These are phyloP conservation scores for Aspergillus transmontanensis DNA, from an alignment of 2,329 filamentous ascomycete genomes.

Conservation along the genomic window DNA sequence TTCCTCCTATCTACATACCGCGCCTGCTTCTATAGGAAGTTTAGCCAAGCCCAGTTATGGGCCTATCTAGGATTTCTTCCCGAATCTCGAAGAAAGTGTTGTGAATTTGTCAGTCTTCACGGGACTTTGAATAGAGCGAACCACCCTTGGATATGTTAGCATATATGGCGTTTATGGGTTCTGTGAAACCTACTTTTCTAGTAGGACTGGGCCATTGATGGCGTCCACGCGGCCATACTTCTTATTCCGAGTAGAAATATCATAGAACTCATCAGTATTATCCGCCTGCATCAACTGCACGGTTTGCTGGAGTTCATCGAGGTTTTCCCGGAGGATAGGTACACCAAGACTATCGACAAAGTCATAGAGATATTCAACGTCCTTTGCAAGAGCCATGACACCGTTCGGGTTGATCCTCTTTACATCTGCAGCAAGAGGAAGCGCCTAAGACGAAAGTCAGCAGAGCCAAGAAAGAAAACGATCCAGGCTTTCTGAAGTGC, in stretches of 20 bases:
- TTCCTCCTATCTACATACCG: background rate
- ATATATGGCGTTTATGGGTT: background rate
- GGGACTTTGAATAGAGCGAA: constrained; percentile 62
- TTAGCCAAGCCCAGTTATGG: background rate
- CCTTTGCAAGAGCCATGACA: constrained; percentile 75
- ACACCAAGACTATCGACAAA: constrained; percentile 89
- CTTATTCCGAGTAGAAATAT: constrained; percentile 83
- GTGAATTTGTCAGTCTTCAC: constrained; percentile 65
- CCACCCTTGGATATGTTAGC: constrained; percentile 56
- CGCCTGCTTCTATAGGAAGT: constrained; percentile 1
- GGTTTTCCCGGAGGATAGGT: constrained; percentile 81
- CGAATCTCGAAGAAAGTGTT: constrained; percentile 75
- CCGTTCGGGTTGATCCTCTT: constrained; percentile 86
- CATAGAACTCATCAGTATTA: constrained; percentile 96
- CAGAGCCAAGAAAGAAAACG: background rate
- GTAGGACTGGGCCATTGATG: constrained; percentile 78
- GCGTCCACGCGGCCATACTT: constrained; percentile 94
- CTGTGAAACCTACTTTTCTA: constrained; percentile 75
- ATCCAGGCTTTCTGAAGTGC: constrained; percentile 28
- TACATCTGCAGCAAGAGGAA: constrained; percentile 77
- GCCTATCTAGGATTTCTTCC: constrained; percentile 52
- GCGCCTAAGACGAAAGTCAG: constrained; percentile 53
- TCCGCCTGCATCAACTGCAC: constrained; percentile 82
- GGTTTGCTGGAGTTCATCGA: constrained; percentile 93
- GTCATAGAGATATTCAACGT: constrained; percentile 78